A percentile compares a stretch with the other conserved stretches of the same genome.
These are phyloP conservation scores for Cladorrhinum sp. DNA, from an alignment of 2,329 filamentous ascomycete genomes.

Conservation along the genomic window DNA sequence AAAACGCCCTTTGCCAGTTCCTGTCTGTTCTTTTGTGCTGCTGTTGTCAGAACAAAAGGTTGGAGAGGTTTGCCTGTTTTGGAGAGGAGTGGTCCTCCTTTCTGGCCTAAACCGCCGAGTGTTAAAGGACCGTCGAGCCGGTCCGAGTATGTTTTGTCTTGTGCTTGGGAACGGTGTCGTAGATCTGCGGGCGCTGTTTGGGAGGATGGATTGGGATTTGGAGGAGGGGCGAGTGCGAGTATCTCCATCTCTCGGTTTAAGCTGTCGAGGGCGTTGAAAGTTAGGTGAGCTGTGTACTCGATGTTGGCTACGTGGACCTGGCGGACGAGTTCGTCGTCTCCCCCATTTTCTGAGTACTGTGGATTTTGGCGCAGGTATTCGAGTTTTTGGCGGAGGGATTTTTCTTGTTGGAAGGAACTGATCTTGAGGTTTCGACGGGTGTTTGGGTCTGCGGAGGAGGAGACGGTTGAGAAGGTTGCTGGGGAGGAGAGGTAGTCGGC, in stretches of 20 bases:
- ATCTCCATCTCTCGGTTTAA: constrained; percentile 82
- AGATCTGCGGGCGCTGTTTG: constrained; percentile 33
- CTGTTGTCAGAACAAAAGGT: constrained; percentile 80
- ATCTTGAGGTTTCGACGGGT: constrained; percentile 81
- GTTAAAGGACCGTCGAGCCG: constrained; percentile 62
- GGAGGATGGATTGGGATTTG: constrained; percentile 29
- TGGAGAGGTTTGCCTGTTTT: constrained; percentile 79
- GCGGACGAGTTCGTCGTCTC: constrained; percentile 78
- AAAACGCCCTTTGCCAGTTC: constrained; percentile 80
- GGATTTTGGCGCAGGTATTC: constrained; percentile 52
- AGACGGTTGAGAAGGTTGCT: constrained; percentile 68
- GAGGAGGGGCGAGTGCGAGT: constrained; percentile 67
- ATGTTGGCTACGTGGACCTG: constrained; percentile 75
- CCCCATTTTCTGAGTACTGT: constrained; percentile 52
- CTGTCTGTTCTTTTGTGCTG: constrained; percentile 52
- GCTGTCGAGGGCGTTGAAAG: constrained; percentile 84
- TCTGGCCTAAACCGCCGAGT: constrained; percentile 48
- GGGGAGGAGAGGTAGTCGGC: constrained; percentile 71
- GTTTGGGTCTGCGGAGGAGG: constrained; percentile 51
- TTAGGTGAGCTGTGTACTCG: constrained; percentile 68
- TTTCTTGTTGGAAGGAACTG: constrained; percentile 78
- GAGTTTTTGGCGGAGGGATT: constrained; percentile 78
- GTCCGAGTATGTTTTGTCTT: constrained; percentile 57
- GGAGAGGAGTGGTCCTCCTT: constrained; percentile 69
- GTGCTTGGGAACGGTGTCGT: constrained; percentile 35